Percentiles rank a stretch among this genome's conserved stretches.
Evolutionary conservation across 1,284 basidiomycete species (phyloP).

Genomic region (Peniophora sp.): DNA sequence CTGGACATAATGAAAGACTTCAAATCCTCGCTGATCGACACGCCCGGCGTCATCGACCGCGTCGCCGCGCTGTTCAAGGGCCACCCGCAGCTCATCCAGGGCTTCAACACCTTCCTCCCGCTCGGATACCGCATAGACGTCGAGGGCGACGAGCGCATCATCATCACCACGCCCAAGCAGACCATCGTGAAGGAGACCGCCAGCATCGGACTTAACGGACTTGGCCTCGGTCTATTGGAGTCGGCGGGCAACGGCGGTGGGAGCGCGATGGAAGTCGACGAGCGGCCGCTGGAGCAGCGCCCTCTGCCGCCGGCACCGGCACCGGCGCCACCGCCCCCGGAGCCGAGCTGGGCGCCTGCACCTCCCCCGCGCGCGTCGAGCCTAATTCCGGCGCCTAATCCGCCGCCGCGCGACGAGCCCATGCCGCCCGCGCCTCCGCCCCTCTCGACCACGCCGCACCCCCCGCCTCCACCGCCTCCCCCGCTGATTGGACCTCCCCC

Average conservation of each 20-base stretch:
- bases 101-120: constrained; percentile 97
- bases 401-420: too few species aligned
- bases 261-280: too few species aligned
- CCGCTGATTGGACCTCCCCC: not conserved
- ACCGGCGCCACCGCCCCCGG: not conserved
- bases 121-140: constrained; percentile 91
- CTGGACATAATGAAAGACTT: constrained; percentile 99
- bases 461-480: not conserved
- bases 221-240: too few species aligned
- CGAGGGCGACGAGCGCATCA: constrained; percentile 56
- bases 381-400: too few species aligned
- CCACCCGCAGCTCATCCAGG: constrained; percentile 88
- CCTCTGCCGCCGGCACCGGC: not conserved
- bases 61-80: constrained; percentile 91
- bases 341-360: not conserved
- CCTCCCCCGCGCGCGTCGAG: too few species aligned
- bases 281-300: too few species aligned
- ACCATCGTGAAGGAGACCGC: constrained; percentile 34
- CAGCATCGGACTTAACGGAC: constrained; percentile 6
- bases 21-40: constrained; percentile 94
- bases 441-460: too few species aligned
- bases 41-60: constrained; percentile 92
- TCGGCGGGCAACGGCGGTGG: too few species aligned
- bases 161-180: constrained; percentile 79
- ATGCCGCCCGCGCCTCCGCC: too few species aligned